Percentiles rank a stretch among this genome's conserved stretches.
These are phyloP conservation scores for Vachellia collinsii DNA, from an alignment of 306 rosid genomes.

Conservation along the genomic window DNA sequence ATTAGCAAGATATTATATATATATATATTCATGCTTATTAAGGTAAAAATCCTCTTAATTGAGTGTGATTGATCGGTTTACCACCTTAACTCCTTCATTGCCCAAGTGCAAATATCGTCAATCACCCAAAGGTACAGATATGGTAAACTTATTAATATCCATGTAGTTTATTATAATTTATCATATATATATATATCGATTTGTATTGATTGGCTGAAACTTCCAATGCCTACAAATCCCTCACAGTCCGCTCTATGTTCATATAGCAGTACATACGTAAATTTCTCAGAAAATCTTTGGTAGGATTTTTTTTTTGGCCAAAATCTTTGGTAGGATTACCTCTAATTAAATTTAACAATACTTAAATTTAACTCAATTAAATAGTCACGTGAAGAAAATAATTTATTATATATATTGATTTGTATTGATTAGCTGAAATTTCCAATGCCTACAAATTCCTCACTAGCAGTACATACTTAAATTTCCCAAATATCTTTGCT, in stretches of 20 bases:
- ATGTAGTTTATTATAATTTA: no score
- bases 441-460: background rate
- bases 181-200: no score
- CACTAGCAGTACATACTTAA: background rate
- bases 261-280: background rate
- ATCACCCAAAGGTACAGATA: background rate
- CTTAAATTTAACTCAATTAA: no score
- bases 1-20: background rate
- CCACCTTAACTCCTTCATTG: slow-evolving; percentile 9
- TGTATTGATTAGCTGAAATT: background rate
- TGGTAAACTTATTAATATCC: no score
- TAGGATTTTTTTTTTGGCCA: no score
- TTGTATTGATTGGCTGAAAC: background rate
- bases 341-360: no score
- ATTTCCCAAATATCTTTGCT: no score
- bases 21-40: background rate
- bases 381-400: no score
- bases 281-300: background rate
- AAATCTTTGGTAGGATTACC: no score
- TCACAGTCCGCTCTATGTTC: background rate
- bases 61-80: slow-evolving; percentile 5
- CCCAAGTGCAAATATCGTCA: background rate
- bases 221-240: background rate
- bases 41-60: background rate
- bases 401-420: no score